phyloP scores from a whole-genome alignment of 2,329 filamentous ascomycete species.

The Penicillium verrucosum region DNA sequence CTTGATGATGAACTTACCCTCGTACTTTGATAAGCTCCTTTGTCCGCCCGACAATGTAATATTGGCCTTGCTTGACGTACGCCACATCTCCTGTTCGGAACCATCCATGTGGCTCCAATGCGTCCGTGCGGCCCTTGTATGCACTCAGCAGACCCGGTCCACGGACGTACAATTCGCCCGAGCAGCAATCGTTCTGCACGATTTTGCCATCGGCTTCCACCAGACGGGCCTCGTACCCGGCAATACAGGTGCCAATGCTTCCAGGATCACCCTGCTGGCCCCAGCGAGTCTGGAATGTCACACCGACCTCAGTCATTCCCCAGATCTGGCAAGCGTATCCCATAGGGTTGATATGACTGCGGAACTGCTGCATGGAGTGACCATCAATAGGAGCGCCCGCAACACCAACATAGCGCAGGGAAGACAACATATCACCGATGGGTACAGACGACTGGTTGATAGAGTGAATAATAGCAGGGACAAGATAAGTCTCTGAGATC shows the following conservation, averaged over 20 bases:
- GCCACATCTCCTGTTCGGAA: constrained; percentile 47
- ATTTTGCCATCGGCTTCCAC: constrained; percentile 33
- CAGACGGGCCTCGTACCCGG: constrained; percentile 41
- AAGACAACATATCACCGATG: constrained; percentile 33
- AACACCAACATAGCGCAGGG: constrained; percentile 45
- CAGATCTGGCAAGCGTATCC: constrained; percentile 50
- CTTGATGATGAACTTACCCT: constrained; percentile 32
- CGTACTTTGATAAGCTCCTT: constrained; percentile 50
- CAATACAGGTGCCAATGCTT: constrained; percentile 48
- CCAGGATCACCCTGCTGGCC: constrained; percentile 42
- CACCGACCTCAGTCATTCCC: constrained; percentile 56
- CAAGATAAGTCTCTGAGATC: constrained; percentile 50
- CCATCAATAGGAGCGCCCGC: constrained; percentile 51
- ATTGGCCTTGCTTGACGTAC: constrained; percentile 34
- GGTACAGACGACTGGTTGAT: constrained; percentile 31
- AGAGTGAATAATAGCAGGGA: constrained; percentile 46
- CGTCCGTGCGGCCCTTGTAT: constrained; percentile 38
- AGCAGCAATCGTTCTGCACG: constrained; percentile 28
- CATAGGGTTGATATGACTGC: constrained; percentile 39
- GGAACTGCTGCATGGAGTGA: constrained; percentile 41
- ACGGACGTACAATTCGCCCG: constrained; percentile 45
- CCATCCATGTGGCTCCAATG: constrained; percentile 40
- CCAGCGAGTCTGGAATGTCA: constrained; percentile 41
- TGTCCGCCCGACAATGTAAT: constrained; percentile 42
- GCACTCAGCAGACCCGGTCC: constrained; percentile 35